Base-by-base conservation (phyloP, 495 filamentous ascomycete species). In the Aspergillus sclerotiicarbonarius region DNA sequence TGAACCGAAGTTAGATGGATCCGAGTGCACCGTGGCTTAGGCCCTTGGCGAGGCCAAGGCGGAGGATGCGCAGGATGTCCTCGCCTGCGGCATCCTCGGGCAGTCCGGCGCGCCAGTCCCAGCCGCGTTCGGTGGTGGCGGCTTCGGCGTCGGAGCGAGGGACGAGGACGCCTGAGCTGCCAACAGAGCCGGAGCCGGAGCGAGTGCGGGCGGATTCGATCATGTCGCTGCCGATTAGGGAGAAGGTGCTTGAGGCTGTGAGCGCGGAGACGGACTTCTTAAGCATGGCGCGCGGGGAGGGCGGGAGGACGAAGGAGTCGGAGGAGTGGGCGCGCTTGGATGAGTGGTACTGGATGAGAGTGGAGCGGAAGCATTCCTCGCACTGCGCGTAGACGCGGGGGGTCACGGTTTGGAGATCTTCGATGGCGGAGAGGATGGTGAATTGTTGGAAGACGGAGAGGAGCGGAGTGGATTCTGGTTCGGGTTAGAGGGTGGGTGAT, bases 31-130 rank as follows among this genome's bases (percentile, higher is more conserved):
- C 67, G 15, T 66, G 62, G 53, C 71, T 74, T 69, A 78, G 64
- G n/a, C 71, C 90, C 62, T 79, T 82, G 13, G 90, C 88, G 65
- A 96, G 65, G 20, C 88, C 89, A 56, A 89, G 65, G 64, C 92
- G 81, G 75, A 96, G 63, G 64, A 89, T 77, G 54, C 78, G 73
- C 39, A 96, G 72, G 1, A 96, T 74, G 64, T 92, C 88, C 62
- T 81, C 76, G 0, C 84, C 89, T 52, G 64, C 83, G 10, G 77
- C 79, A 30, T 76, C 73, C 45, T 81, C 82, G 12, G 75, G 66
- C 51, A 93, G 69, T 10, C 82, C 83, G 6, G 73, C 76, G 60
- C 92, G 74, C 92, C 92, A 97, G 73, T 97, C 92, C 92, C 92
- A 96, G 0, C 87, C 87, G 51, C 90, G 76, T 55, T 58, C 57